A percentile compares a stretch with the other conserved stretches of the same genome.
phyloP scores from a whole-genome alignment of 495 filamentous ascomycete species.

The Aspergillus mulundensis region DNA sequence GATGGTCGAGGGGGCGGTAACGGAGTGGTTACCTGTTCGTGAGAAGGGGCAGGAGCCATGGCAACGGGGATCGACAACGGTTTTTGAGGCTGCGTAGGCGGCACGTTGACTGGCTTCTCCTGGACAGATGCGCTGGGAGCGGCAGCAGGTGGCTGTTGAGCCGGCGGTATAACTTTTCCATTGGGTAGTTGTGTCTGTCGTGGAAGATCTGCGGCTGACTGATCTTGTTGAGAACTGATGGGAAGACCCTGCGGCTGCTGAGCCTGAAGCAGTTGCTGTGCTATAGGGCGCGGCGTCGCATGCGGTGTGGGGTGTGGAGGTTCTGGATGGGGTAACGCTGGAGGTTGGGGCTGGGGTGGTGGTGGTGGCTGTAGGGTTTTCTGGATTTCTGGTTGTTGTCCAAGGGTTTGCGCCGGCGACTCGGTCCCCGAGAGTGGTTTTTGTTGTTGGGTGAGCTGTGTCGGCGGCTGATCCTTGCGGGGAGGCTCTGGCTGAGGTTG shows the following conservation, averaged over 20 bases:
- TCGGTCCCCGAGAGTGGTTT: neutral
- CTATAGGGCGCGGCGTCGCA: neutral
- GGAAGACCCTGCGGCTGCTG: conserved; percentile 14
- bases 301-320: neutral
- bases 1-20: conserved; percentile 19
- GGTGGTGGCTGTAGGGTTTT: conserved; percentile 5
- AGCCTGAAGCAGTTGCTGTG: conserved; percentile 6
- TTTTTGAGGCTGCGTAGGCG: conserved; percentile 19
- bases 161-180: conserved; percentile 30
- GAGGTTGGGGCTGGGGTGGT: neutral
- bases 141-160: conserved; percentile 32
- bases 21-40: conserved; percentile 11
- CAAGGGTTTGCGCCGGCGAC: conserved; percentile 11
- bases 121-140: conserved; percentile 14
- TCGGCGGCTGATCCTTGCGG: conserved; percentile 11
- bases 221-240: conserved; percentile 13
- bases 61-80: conserved; percentile 19
- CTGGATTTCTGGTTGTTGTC: conserved; percentile 3
- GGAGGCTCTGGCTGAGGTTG: conserved; percentile 21
- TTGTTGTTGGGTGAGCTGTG: neutral
- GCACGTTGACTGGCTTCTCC: conserved; percentile 19
- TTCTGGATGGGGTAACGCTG: neutral
- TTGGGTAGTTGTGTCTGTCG: conserved; percentile 29
- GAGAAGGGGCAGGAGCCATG: conserved; percentile 5
- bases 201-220: conserved; percentile 22